These are phyloP conservation scores for Solanum medicagineum DNA, from an alignment of 257 asterid genomes.

Conservation along the genomic window DNA sequence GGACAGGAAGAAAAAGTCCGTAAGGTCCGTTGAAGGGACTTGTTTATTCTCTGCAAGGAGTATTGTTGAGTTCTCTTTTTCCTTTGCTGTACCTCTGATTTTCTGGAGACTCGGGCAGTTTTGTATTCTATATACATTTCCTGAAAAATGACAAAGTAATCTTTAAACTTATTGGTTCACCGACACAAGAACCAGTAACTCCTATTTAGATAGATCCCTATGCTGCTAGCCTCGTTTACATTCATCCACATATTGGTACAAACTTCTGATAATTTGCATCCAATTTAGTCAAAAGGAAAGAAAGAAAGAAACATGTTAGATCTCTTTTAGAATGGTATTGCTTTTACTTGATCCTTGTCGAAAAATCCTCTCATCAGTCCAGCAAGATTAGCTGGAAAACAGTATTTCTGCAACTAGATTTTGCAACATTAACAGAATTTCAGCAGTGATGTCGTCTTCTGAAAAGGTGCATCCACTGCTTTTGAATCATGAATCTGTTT, in stretches of 20 bases:
- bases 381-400: not conserved
- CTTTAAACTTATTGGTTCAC: not conserved
- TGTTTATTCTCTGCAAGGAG: not conserved
- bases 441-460: not conserved
- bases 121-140: not conserved
- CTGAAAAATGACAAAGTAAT: not conserved
- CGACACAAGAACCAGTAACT: not conserved
- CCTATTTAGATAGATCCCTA: slow-evolving; percentile 30
- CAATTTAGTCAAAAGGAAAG: slow-evolving; percentile 8
- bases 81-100: not conserved
- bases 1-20: slow-evolving; percentile 84
- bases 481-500: not conserved
- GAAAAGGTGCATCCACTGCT: not conserved
- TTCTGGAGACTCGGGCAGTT: not conserved
- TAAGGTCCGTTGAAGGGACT: slow-evolving; percentile 41
- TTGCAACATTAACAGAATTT: not conserved
- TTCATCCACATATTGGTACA: slow-evolving; percentile 51
- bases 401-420: not conserved
- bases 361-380: not conserved
- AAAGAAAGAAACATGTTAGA: not conserved
- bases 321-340: slow-evolving; percentile 13
- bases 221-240: slow-evolving; percentile 45
- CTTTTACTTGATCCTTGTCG: slow-evolving; percentile 20
- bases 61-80: not conserved
- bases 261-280: slow-evolving; percentile 46